Evolutionary conservation across 2,329 filamentous ascomycete species (phyloP), one percentile per base, ranked within the genome.

Genomic region (Cercospora berteroae): DNA sequence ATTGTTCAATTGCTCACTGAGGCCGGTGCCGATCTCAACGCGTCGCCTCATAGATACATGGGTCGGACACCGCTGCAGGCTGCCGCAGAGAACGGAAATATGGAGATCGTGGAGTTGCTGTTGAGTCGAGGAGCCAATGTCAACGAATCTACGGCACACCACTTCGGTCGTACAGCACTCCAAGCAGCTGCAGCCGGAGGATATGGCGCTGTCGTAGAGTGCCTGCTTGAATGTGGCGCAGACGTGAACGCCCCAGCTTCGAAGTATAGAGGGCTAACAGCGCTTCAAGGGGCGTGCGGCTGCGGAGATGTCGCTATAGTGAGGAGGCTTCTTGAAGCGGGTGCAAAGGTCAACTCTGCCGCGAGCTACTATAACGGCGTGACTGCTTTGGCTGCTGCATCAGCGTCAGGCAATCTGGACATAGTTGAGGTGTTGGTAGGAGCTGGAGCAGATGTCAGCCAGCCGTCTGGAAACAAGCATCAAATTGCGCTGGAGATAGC

Each of bases 11-110:
- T 18, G 16, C 52, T 74, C 18, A 58, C 73, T 8, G 62, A 18
- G 12, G 68, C 69, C 12, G 66, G 66, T 8, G 73, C 71, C 3
- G 63, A 73, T 60, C 61, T 71, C 16, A 67, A 73, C 63, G n/a
- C 48, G 4, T 25, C 66, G 2, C 56, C 70, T 16, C 64, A 67
- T 64, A 60, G 65, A 42, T 71, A 72, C 25, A 70, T 68, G 64
- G 72, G 73, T 9, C 67, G 73, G 1, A 72, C 71, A 12, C 66
- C 71, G 6, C 57, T 74, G 10, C 70, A 74, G 44, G 67, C 69
- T 29, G 72, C 73, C 9, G 64, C 70, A 3, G 70, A 72, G 57
- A 64, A 65, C 1, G 71, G 72, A 1, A 57, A 67, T 52, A 9
- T 67, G 6, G 36, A 59, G 16, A 63, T 75, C 12, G 66, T 72